These are phyloP conservation scores for Neofusicoccum sp. DNA, from an alignment of 2,329 filamentous ascomycete genomes.

Conservation along the genomic window DNA sequence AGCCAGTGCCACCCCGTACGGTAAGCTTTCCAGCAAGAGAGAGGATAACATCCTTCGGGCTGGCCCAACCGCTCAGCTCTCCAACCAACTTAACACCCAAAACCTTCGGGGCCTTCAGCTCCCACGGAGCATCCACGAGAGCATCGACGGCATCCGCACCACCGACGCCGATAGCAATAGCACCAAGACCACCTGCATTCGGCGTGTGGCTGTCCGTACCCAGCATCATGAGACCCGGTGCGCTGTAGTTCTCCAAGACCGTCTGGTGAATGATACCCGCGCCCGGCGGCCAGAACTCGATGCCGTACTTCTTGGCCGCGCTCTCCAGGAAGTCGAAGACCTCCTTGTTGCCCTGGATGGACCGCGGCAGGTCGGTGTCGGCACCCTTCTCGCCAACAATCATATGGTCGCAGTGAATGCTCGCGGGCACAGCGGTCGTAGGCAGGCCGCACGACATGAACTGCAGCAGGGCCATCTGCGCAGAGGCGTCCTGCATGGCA, in stretches of 20 bases:
- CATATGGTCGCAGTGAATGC: slow-evolving; percentile 98
- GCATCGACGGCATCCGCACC: slow-evolving; percentile 97
- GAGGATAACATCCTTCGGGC: slow-evolving; percentile 94
- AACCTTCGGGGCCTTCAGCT: slow-evolving; percentile 90
- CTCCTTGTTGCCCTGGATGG: slow-evolving; percentile 90
- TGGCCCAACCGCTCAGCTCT: slow-evolving; percentile 82
- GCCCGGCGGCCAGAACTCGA: slow-evolving; percentile 43
- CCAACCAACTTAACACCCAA: slow-evolving; percentile 83
- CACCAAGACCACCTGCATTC: slow-evolving; percentile 91
- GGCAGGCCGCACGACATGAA: slow-evolving; percentile 97
- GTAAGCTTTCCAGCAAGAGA: slow-evolving; percentile 85
- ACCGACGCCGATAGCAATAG: slow-evolving; percentile 94
- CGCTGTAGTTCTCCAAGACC: slow-evolving; percentile 94
- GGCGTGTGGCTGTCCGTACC: slow-evolving; percentile 97
- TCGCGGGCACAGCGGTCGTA: slow-evolving; percentile 87
- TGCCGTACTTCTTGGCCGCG: slow-evolving; percentile 56
- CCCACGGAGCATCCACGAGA: slow-evolving; percentile 94
- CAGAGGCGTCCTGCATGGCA: slow-evolving; percentile 98
- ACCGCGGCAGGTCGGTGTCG: slow-evolving; percentile 76
- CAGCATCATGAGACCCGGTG: slow-evolving; percentile 98
- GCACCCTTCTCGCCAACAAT: slow-evolving; percentile 94
- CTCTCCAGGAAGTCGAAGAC: slow-evolving; percentile 97
- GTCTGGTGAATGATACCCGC: slow-evolving; percentile 74
- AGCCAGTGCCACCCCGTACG: slow-evolving; percentile 90
- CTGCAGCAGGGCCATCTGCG: slow-evolving; percentile 96